These are phyloP conservation scores for Pleurotus sapidus DNA, from an alignment of 768 basidiomycete genomes.

Conservation along the genomic window DNA sequence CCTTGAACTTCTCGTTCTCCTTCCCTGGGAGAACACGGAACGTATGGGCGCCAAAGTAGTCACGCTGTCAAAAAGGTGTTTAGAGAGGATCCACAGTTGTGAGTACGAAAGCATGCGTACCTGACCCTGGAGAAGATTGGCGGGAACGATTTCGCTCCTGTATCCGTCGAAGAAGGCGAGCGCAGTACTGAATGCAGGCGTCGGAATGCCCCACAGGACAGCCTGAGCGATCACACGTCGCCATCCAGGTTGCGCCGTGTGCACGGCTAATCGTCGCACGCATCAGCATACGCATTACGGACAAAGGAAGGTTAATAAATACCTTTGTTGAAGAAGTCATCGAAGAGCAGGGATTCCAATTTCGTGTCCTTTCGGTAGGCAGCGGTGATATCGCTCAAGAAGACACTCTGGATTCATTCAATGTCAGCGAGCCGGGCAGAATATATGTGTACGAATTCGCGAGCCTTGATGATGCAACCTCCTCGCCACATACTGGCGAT, in stretches of 20 bases:
- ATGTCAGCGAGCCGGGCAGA: neutral
- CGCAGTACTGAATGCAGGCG: constrained; percentile 97
- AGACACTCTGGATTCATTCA: constrained; percentile 59
- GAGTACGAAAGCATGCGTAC: constrained; percentile 28
- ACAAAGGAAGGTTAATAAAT: constrained; percentile 8
- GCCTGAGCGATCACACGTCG: constrained; percentile 95
- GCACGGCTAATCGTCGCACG: constrained; percentile 54
- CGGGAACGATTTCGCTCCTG: constrained; percentile 91
- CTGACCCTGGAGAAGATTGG: constrained; percentile 94
- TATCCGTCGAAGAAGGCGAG: constrained; percentile 99
- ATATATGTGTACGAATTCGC: neutral
- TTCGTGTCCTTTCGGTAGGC: constrained; percentile 85
- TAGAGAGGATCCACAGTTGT: neutral
- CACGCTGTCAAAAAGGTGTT: constrained; percentile 51
- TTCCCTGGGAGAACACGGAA: constrained; percentile 93
- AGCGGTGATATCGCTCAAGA: constrained; percentile 88
- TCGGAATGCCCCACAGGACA: constrained; percentile 96
- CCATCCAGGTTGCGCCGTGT: constrained; percentile 97
- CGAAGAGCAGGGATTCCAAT: constrained; percentile 91
- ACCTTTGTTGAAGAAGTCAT: constrained; percentile 98
- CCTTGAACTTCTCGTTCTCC: constrained; percentile 80
- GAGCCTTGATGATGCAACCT: constrained; percentile 95
- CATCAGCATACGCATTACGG: constrained; percentile 4
- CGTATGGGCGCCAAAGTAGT: constrained; percentile 99
- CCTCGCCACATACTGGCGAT: constrained; percentile 99